Conservation (phyloP, 495 filamentous ascomycete genomes). For the Wilcoxina mikolae region DNA sequence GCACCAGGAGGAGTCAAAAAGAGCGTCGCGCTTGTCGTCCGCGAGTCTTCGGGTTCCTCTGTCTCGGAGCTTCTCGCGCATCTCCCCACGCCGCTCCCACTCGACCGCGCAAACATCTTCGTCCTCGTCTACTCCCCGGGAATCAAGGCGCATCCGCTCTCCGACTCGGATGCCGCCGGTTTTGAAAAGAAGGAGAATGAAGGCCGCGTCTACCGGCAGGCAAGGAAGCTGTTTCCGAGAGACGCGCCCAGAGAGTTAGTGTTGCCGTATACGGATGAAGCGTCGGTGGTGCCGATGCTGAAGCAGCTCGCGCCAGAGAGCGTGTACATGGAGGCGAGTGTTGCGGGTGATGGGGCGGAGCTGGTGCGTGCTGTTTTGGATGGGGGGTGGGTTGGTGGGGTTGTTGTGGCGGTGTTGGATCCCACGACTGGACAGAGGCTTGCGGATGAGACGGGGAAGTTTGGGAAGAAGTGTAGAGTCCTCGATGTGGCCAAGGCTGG, state of each 20-base stretch:
- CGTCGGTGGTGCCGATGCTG: conserved; percentile 15
- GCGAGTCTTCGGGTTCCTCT: conserved; percentile 6
- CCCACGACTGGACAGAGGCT: conserved; percentile 13
- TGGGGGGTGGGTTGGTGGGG: conserved; percentile 18
- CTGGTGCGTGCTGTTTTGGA: conserved; percentile 11
- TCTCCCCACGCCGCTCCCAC: conserved; percentile 14
- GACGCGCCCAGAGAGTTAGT: conserved; percentile 17
- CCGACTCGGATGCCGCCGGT: background rate
- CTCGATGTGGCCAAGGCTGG: conserved; percentile 14
- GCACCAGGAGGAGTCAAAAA: conserved; percentile 4
- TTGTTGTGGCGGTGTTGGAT: conserved; percentile 14
- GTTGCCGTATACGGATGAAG: conserved; percentile 14
- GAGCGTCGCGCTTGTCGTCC: conserved; percentile 14
- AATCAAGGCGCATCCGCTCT: conserved; percentile 9
- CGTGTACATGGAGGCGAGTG: conserved; percentile 21
- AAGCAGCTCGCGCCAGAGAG: conserved; percentile 19
- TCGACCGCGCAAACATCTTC: conserved; percentile 15
- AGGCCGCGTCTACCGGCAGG: conserved; percentile 17
- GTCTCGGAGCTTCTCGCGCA: conserved; percentile 15
- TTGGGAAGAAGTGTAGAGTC: conserved; percentile 18
- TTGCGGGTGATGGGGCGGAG: conserved; percentile 13
- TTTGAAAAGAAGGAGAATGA: background rate
- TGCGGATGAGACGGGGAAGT: conserved; percentile 12
- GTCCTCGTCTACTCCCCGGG: conserved; percentile 17
- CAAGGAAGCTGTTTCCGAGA: conserved; percentile 10